Percentiles rank a stretch among this genome's conserved stretches.
Evolutionary conservation across 2,329 filamentous ascomycete species (phyloP).

Genomic region (Trichothecium roseum): DNA sequence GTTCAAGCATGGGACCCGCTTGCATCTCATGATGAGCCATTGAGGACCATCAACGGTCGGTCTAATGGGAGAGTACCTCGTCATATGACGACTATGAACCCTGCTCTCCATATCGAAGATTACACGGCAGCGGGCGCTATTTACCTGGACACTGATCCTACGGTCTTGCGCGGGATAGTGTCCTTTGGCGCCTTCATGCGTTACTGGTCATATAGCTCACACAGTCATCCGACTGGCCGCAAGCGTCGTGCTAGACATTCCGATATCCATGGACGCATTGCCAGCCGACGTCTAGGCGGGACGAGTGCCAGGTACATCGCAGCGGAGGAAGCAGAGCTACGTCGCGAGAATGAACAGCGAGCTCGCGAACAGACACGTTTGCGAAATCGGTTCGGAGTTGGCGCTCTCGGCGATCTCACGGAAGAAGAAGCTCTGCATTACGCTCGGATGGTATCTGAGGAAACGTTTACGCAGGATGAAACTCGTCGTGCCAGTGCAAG

Average conservation of each 20-base stretch:
- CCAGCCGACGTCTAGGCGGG: slow-evolving; percentile 47
- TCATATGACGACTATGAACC: slow-evolving; percentile 44
- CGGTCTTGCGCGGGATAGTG: slow-evolving; percentile 73
- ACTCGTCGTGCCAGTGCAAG: slow-evolving; percentile 36
- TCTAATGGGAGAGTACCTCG: slow-evolving; percentile 76
- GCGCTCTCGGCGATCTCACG: slow-evolving; percentile 52
- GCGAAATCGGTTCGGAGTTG: slow-evolving; percentile 73
- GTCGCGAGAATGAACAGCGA: slow-evolving; percentile 57
- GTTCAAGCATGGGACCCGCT: slow-evolving; percentile 97
- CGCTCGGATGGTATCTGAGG: slow-evolving; percentile 56
- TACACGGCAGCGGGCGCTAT: slow-evolving; percentile 78
- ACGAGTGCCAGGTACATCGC: slow-evolving; percentile 74
- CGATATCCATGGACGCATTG: slow-evolving; percentile 41
- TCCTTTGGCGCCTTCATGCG: slow-evolving; percentile 79
- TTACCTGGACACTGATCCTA: slow-evolving; percentile 77
- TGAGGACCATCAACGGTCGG: slow-evolving; percentile 78
- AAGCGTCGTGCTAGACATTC: slow-evolving; percentile 71
- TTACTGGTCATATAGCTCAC: slow-evolving; percentile 90
- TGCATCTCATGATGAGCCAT: slow-evolving; percentile 64
- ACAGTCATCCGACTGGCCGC: slow-evolving; percentile 61
- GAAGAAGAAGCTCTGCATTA: slow-evolving; percentile 57
- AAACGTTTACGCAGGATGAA: slow-evolving; percentile 47
- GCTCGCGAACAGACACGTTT: slow-evolving; percentile 60
- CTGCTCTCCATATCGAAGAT: slow-evolving; percentile 57
- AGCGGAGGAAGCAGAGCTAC: slow-evolving; percentile 74